Evolutionary conservation across 768 basidiomycete genomes (phyloP).

Genomic region (Boletus subparvulus): DNA sequence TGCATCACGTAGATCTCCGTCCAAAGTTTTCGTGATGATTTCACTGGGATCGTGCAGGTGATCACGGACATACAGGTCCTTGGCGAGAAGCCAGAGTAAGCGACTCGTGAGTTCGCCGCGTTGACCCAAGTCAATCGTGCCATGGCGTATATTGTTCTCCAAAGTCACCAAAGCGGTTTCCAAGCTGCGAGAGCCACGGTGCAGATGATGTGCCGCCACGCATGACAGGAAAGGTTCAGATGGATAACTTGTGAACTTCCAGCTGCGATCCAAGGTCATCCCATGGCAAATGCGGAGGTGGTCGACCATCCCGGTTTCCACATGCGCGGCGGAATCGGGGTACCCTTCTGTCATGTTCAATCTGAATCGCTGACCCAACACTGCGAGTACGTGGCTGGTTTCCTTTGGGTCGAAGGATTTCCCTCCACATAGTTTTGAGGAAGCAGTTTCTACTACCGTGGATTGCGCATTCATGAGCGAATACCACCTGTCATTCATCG

Average conservation of each 20-base stretch:
- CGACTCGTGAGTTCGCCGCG: not conserved
- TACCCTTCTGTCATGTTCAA: not conserved
- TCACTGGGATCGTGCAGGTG: not conserved
- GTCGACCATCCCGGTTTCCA: constrained; percentile 1
- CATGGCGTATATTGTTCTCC: not conserved
- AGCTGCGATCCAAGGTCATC: not conserved
- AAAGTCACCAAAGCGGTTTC: not conserved
- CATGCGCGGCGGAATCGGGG: not conserved
- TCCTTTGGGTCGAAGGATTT: not conserved
- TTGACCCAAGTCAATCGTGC: not conserved
- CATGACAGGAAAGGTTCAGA: constrained; percentile 11
- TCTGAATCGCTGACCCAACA: not conserved
- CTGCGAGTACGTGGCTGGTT: not conserved
- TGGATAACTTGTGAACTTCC: constrained; percentile 9
- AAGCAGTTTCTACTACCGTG: not conserved
- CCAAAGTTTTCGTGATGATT: not conserved
- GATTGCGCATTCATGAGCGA: not conserved
- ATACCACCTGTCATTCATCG: not conserved
- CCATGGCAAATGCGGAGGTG: constrained; percentile 10
- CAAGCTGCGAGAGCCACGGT: not conserved
- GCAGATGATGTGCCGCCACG: not conserved
- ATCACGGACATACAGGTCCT: constrained; percentile 1
- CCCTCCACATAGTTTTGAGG: not conserved
- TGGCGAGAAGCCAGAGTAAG: constrained; percentile 2
- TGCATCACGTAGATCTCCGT: not conserved